Conservation (phyloP, 164 flowering plant genomes). For the Malania oleifera region DNA sequence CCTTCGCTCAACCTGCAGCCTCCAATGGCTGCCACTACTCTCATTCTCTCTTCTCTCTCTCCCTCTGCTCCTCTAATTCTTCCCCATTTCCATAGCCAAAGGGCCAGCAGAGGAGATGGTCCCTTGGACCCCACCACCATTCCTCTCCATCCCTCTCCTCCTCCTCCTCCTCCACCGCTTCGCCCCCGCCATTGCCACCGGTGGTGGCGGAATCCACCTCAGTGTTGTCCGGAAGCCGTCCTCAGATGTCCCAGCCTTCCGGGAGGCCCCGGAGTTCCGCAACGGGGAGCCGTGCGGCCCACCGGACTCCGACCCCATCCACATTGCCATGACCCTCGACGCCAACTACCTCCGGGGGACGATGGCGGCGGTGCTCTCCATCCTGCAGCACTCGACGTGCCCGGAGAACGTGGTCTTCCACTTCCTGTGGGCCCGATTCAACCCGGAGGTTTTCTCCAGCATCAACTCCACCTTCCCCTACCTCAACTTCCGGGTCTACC, state of each 20-base stretch:
- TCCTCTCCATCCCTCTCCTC: conserved; percentile 27
- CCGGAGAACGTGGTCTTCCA: conserved; percentile 54
- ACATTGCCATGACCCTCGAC: conserved; percentile 43
- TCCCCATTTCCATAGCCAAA: not conserved
- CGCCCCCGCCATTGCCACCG: conserved; percentile 6
- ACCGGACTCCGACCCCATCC: conserved; percentile 15
- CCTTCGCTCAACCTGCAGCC: conserved; percentile 13
- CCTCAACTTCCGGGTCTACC: conserved; percentile 38
- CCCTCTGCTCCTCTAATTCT: not conserved
- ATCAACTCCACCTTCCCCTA: conserved; percentile 44
- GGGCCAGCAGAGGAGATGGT: conserved; percentile 37
- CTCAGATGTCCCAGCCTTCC: conserved; percentile 25
- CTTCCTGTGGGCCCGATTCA: conserved; percentile 33
- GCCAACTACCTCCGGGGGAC: conserved; percentile 44
- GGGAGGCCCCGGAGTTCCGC: conserved; percentile 39
- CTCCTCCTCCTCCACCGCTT: conserved; percentile 12
- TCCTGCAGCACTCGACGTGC: conserved; percentile 53
- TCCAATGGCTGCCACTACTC: conserved; percentile 12
- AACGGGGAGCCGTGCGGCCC: conserved; percentile 26
- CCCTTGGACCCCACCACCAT: conserved; percentile 13
- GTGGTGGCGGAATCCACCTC: conserved; percentile 16
- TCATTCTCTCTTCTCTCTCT: not conserved
- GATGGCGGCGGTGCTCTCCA: conserved; percentile 47
- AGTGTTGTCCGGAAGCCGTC: conserved; percentile 27
- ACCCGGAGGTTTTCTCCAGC: conserved; percentile 30